Evolutionary conservation across 2,329 filamentous ascomycete species (phyloP).

Genomic region (Teratosphaeriaceae sp.): DNA sequence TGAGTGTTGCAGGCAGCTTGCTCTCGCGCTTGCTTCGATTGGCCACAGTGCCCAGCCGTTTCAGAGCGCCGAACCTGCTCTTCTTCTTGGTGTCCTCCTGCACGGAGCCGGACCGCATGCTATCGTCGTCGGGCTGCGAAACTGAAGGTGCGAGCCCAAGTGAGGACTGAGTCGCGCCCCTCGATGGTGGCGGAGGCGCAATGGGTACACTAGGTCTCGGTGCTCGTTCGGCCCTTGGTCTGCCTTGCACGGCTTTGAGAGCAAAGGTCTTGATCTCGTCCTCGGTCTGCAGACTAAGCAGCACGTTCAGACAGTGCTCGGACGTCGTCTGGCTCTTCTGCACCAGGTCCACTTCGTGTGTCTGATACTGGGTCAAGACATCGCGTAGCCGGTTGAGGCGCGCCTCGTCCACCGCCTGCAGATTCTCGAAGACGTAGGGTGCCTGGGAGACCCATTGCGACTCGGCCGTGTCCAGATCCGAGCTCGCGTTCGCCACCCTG

Average conservation of each 20-base stretch:
- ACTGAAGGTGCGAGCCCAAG: constrained; percentile 16
- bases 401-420: constrained; percentile 85
- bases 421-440: constrained; percentile 86
- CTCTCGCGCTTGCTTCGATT: constrained; percentile 51
- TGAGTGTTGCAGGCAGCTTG: constrained; percentile 33
- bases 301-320: constrained; percentile 70
- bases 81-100: constrained; percentile 35
- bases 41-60: constrained; percentile 63
- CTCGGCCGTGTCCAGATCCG: constrained; percentile 68
- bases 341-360: constrained; percentile 81
- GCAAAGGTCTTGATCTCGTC: constrained; percentile 78
- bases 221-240: constrained; percentile 7
- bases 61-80: constrained; percentile 44
- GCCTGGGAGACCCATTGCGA: constrained; percentile 91
- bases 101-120: constrained; percentile 39
- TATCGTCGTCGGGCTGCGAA: constrained; percentile 16
- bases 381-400: constrained; percentile 86
- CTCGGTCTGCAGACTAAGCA: constrained; percentile 80
- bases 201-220: constrained; percentile 7
- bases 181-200: constrained; percentile 7
- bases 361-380: constrained; percentile 85
- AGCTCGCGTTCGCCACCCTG: constrained; percentile 68
- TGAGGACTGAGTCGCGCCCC: constrained; percentile 9
- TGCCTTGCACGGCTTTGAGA: constrained; percentile 29
- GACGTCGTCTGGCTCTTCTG: constrained; percentile 68